Percentiles rank a stretch among this genome's conserved stretches.
Evolutionary conservation across 768 basidiomycete genomes (phyloP).

Genomic region (Leccinum longicurvipes): DNA sequence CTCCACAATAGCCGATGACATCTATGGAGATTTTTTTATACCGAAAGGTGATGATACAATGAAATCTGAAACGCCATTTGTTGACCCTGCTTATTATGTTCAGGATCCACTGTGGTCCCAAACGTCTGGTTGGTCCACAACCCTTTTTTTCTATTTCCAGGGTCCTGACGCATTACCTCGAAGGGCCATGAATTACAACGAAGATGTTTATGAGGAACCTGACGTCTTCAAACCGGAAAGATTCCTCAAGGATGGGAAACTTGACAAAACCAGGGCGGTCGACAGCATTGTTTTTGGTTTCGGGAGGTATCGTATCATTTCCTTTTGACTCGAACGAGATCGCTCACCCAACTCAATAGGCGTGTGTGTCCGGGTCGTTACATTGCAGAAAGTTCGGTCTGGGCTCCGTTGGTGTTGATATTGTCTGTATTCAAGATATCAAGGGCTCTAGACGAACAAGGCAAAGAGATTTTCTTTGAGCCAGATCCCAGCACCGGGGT

Average conservation of each 20-base stretch:
- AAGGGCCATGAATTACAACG: conserved; percentile 17
- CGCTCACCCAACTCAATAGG: conserved; percentile 7
- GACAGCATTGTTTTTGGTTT: conserved; percentile 19
- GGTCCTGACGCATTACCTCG: background rate
- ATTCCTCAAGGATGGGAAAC: conserved; percentile 20
- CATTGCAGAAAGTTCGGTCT: conserved; percentile 28
- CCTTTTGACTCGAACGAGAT: background rate
- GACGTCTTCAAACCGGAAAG: conserved; percentile 32
- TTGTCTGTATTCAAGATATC: conserved; percentile 26
- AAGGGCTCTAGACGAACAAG: conserved; percentile 22
- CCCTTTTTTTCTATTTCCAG: background rate
- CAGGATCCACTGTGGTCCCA: conserved; percentile 16
- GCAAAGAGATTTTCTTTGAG: conserved; percentile 23
- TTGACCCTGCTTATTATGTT: background rate
- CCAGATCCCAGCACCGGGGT: conserved; percentile 14
- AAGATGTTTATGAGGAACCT: conserved; percentile 15
- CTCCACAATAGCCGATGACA: conserved; percentile 16
- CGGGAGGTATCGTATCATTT: conserved; percentile 15
- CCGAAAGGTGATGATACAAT: conserved; percentile 16
- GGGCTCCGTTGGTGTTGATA: conserved; percentile 27
- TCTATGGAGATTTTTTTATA: conserved; percentile 18
- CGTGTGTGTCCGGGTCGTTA: conserved; percentile 33
- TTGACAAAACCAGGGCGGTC: background rate
- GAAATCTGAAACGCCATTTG: background rate
- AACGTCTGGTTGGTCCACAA: conserved; percentile 18